Evolutionary conservation across 2,329 filamentous ascomycete genomes (phyloP), one percentile per base, ranked within the genome.

Genomic region (Exophiala bonariae): DNA sequence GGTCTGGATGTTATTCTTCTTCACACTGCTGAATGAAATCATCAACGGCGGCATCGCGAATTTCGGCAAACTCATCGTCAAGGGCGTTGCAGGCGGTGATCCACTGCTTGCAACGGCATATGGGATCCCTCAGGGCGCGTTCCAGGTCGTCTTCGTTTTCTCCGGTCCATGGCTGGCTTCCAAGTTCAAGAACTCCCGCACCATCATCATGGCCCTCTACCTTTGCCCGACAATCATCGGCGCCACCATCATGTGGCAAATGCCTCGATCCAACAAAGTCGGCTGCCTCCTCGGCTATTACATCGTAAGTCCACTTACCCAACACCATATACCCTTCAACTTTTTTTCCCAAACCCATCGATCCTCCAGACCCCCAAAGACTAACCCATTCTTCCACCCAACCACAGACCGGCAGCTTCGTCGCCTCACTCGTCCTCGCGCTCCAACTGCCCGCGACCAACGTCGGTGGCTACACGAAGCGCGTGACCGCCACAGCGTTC

Each of bases 71-170:
- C 33, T 66, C 20, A 61, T 67, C 4, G 61, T 66, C 30, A 59
- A 66, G 20, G 63, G 71, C 0, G 67, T 75, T 19, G 73, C 16
- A 70, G 23, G 23, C 11, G 79, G 79, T 46, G 66, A 72, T 38
- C 54, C 73, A 0, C 64, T 78, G 1, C 57, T 67, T 6, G 79
- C 79, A 0, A 78, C 76, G 0, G 73, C 73, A 0, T 67, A 78
- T 3, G 78, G 77, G 0, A 81, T 82, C 23, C 79, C 79, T 0
- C 70, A 74, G 34, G 79, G 79, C 4, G 73, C 68, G 1, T 79
- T 77, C 55, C 76, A 79, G 44, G 68, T 78, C 3, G 60, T 78
- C n/a, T 79, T 69, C 53, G 74, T 82, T 28, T 68, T 81, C 8
- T 67, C 70, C 0, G 78, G 78, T 2, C 73, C 77, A 1, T 81